Base-by-base conservation (phyloP, 2,329 filamentous ascomycete genomes). In the Penicillium sp. region DNA sequence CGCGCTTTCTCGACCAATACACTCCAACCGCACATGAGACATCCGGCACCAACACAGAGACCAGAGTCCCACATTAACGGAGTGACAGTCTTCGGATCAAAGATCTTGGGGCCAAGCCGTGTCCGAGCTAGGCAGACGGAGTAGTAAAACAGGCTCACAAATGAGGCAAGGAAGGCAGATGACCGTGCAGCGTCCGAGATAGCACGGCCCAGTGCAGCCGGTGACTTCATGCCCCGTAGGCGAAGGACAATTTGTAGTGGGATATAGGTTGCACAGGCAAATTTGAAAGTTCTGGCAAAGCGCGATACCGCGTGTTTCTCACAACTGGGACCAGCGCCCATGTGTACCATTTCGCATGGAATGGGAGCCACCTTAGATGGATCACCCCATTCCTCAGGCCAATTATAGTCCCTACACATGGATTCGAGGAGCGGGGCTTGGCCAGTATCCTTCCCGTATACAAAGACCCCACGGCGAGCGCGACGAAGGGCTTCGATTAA, bases 321-420 rank as follows among this genome's bases (percentile, higher is more conserved):
- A 73, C 90, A 77, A 53, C 79, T 90, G 1, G 84, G 80, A 2
- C 89, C 88, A 58, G 80, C 81, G 52, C 88, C 88, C 85, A 91
- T 90, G 74, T 96, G 91, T 3, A 94, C 89, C 60, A 95, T 79
- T 70, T 91, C 86, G 73, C 91, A 96, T 1, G 90, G 90, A 55
- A 93, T 88, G 0, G 90, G 91, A 9, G 87, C 74, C 0, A 86
- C 83, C 53, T 80, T 78, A 18, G 81, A 79, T 1, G 90, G 90
- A 70, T 95, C 86, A 20, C 89, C 90, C 83, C 87, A 92, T 54
- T 77, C 75, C n/a, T 79, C 67, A 0, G 90, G 90, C 77, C 85
- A 84, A 27, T 76, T 76, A 72, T 88, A 88, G 62, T 94, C 88
- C 58, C 74, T 76, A 68, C 88, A 92, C 86, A 95, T 89, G 57